Evolutionary conservation across 345 rosid species (phyloP).

Genomic region (Firmiana major): DNA sequence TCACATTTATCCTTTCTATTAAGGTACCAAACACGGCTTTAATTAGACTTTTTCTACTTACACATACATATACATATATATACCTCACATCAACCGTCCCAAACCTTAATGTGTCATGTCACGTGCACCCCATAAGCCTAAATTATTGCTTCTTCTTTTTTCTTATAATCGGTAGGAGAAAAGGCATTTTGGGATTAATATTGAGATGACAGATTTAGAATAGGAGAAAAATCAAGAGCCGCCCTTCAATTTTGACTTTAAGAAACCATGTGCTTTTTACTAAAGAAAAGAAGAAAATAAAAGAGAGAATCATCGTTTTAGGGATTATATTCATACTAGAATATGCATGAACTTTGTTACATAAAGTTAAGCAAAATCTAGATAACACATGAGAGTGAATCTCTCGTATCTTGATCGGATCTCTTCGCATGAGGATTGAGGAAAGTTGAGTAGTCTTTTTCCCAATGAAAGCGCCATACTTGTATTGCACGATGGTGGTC

Average conservation of each 20-base stretch:
- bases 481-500: not conserved
- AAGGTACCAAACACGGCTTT: slow-evolving; percentile 4
- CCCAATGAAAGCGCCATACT: slow-evolving; percentile 2
- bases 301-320: not conserved
- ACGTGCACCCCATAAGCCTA: not conserved
- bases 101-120: not conserved
- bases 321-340: not conserved
- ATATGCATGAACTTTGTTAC: not conserved
- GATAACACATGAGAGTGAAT: slow-evolving; percentile 15
- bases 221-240: not conserved
- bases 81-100: not conserved
- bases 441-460: slow-evolving; percentile 13
- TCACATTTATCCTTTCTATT: slow-evolving; percentile 3
- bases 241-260: not conserved
- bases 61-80: no score
- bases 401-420: not conserved
- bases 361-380: not conserved
- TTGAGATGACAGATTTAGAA: not conserved
- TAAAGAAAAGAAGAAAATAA: not conserved
- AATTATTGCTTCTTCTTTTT: not conserved
- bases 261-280: not conserved
- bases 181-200: not conserved
- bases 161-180: no score
- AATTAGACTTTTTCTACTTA: not conserved
- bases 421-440: not conserved